phyloP scores from a whole-genome alignment of 352 stramenopile genomes.

The Discostella stelligera region DNA sequence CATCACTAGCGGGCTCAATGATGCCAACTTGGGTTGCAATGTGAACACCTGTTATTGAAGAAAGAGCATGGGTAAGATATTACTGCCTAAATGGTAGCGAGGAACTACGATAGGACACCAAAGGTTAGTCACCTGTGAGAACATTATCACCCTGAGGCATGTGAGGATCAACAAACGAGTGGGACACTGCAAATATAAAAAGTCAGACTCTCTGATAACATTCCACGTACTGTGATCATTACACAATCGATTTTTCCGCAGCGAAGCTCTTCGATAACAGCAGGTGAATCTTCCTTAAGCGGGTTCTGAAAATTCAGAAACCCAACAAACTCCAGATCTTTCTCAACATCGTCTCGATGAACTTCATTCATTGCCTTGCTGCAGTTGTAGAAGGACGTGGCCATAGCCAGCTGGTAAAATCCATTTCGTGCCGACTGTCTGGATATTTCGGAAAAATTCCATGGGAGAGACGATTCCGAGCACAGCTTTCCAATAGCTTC shows the following conservation, averaged over 20 bases:
- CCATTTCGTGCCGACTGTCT: slow-evolving; percentile 84
- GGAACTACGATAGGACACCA: too few species aligned
- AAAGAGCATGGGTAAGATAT: neutral
- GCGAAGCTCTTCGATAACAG: slow-evolving; percentile 75
- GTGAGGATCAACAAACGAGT: neutral
- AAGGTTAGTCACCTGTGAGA: slow-evolving; percentile 13
- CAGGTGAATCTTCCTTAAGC: slow-evolving; percentile 86
- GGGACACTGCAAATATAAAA: neutral
- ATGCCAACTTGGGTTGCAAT: slow-evolving; percentile 58
- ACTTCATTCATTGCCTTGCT: slow-evolving; percentile 75
- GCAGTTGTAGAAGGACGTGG: slow-evolving; percentile 37
- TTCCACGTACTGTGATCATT: slow-evolving; percentile 11
- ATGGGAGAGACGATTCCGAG: slow-evolving; percentile 68
- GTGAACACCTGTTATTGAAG: slow-evolving; percentile 37
- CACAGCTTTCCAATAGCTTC: slow-evolving; percentile 86
- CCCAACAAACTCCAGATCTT: slow-evolving; percentile 82
- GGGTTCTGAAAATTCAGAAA: slow-evolving; percentile 89
- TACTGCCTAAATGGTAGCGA: neutral
- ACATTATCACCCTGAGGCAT: slow-evolving; percentile 18
- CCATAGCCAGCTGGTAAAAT: slow-evolving; percentile 88
- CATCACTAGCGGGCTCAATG: slow-evolving; percentile 28
- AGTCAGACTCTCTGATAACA: neutral
- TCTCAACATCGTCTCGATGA: slow-evolving; percentile 84
- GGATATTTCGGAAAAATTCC: slow-evolving; percentile 79
- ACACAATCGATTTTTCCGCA: neutral